Percentiles rank a stretch among this genome's conserved stretches.
These are phyloP conservation scores for Coriaria nepalensis DNA, from an alignment of 306 rosid genomes.

Conservation along the genomic window DNA sequence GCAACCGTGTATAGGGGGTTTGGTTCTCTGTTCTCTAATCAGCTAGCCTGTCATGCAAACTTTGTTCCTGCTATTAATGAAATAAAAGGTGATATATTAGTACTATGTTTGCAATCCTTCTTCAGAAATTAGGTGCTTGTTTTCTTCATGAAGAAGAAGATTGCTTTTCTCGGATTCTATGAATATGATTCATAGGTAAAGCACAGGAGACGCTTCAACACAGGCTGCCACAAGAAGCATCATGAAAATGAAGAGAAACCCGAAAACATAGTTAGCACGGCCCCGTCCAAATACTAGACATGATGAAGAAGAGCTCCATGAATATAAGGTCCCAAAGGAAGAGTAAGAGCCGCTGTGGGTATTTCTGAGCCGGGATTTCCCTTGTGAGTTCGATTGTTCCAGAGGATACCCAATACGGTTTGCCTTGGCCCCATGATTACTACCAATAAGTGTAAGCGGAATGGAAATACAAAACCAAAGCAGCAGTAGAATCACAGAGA, in stretches of 20 bases:
- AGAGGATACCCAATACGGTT: constrained; percentile 67
- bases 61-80: too few species aligned
- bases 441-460: constrained; percentile 85
- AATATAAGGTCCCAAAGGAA: constrained; percentile 90
- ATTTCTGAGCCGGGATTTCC: constrained; percentile 82
- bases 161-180: too few species aligned
- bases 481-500: constrained; percentile 50
- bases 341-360: constrained; percentile 92
- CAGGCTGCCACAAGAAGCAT: constrained; percentile 82
- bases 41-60: too few species aligned
- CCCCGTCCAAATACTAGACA: constrained; percentile 99
- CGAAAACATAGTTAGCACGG: constrained; percentile 86
- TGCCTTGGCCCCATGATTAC: constrained; percentile 80
- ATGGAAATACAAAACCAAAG: constrained; percentile 97
- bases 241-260: constrained; percentile 69
- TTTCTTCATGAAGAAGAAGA: too few species aligned
- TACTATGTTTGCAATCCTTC: too few species aligned
- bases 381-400: constrained; percentile 86
- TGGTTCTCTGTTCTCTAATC: too few species aligned
- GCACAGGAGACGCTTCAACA: constrained; percentile 80
- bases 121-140: too few species aligned
- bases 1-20: too few species aligned
- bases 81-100: too few species aligned
- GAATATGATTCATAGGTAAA: too few species aligned
- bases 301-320: constrained; percentile 94